Conservation (phyloP, 345 rosid genomes). For the Hypericum androsaemum region DNA sequence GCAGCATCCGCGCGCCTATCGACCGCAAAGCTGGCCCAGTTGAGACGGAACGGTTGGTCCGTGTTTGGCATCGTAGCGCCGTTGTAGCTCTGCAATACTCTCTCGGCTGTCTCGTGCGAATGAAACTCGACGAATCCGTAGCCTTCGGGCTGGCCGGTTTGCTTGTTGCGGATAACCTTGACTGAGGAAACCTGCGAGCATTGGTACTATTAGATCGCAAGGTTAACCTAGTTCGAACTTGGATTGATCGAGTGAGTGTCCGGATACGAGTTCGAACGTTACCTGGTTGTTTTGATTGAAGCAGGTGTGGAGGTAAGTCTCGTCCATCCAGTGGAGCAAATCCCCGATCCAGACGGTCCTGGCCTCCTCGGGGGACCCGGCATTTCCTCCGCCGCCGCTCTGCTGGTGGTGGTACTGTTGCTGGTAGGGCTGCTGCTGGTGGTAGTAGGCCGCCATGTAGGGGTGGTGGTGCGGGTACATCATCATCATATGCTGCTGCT, state of each 20-base stretch:
- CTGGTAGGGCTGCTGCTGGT: constrained; percentile 21
- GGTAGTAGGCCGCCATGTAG: constrained; percentile 45
- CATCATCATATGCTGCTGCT: constrained; percentile 81
- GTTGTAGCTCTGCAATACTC: constrained; percentile 67
- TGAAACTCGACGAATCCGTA: constrained; percentile 87
- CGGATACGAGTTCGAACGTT: no score
- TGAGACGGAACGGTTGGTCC: constrained; percentile 77
- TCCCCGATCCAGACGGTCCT: constrained; percentile 82
- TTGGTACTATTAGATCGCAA: neutral
- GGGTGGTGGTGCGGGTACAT: constrained; percentile 52
- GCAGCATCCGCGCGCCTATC: constrained; percentile 66
- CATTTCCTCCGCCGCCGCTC: constrained; percentile 20
- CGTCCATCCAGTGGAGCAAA: constrained; percentile 77
- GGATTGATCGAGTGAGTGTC: no score
- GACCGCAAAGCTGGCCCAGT: constrained; percentile 88
- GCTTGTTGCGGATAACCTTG: constrained; percentile 89
- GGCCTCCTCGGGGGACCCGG: constrained; percentile 42
- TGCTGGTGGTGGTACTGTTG: constrained; percentile 20
- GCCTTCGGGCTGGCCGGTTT: constrained; percentile 78
- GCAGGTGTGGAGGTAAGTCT: constrained; percentile 61
- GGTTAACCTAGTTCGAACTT: no score
- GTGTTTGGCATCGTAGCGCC: constrained; percentile 80
- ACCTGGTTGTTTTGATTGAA: constrained; percentile 78
- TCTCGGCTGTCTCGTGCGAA: constrained; percentile 70
- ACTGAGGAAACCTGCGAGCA: constrained; percentile 55